Base-by-base conservation (phyloP, 2,329 filamentous ascomycete genomes). In the Colletotrichum costaricense region DNA sequence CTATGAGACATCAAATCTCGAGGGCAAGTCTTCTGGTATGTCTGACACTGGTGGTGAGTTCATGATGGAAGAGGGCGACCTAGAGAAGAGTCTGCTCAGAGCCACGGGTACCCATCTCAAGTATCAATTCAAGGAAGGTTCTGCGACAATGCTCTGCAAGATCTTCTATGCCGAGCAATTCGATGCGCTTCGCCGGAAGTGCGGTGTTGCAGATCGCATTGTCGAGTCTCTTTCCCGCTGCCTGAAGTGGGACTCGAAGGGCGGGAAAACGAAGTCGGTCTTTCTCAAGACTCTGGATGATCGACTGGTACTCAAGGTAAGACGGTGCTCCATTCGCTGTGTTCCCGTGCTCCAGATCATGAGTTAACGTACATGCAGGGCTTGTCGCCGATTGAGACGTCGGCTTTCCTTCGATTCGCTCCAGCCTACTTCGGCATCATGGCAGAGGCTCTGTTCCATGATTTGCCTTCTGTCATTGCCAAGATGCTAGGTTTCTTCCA, bases 401-500 rank as follows among this genome's bases (percentile, higher is more conserved):
- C 95, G 49, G 95, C 97, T 0, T 99, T 99, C 82, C 89, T 98
- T 77, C 93, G 93, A 77, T 99, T 99, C 80, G 97, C 97, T 0
- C 97, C 97, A 1, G 95, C 96, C 49, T 99, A 99, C 84, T 99
- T 99, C 82, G 93, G 93, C 78, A 97, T 99, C 81, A 98, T 98
- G 93, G 95, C 95, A 14, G 94, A 98, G 80, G 95, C 95, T 7
- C 88, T 99, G 19, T 99, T 99, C 85, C 95, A 98, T 78, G 95
- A 96, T 77, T 88, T 99, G 2, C 97, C 97, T 0, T 97, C 95
- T 1, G 97, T 98, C 55, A 99, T 99, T 79, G 97, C 97, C 35
- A 99, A 99, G 85, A 99, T 99, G 97, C 91, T 99, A 67, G 97
- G 97, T 0, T 97, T 99, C 81, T 99, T 98, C 85, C 96, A 98